Evolutionary conservation across 208 protist genomes (phyloP), one percentile per base, ranked within the genome.

Genomic region (Crithidia fasciculata): DNA sequence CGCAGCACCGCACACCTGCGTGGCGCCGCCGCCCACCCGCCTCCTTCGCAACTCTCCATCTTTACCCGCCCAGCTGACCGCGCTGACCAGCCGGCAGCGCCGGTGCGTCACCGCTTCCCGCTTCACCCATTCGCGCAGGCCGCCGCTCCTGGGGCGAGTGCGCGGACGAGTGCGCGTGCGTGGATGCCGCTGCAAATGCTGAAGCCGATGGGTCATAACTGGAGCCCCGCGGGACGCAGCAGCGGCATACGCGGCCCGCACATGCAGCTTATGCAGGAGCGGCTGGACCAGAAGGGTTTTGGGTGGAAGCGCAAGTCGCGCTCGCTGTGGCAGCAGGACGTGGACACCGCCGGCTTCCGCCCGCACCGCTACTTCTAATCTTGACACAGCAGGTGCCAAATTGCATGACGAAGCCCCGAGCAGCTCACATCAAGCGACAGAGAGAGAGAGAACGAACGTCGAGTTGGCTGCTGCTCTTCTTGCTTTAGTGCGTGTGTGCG

Each of bases 221-320:
- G 80, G 80, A 82, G 74, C 13, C 73, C 82, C 8, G 76, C 85
- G 4, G 78, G 84, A 41, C 87, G 91, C 10, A 88, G 87, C 79
- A 84, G 76, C 45, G 91, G 91, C 6, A 70, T 80, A 13, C 87
- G 89, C 19, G 84, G 86, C 4, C 89, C 85, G 50, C 66, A 81
- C 64, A 87, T 85, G 83, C 84, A 91, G 56, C 82, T 96, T 15
- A 81, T 87, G 78, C 91, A 96, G 68, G 89, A 96, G 64, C 85
- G 91, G 16, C 69, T 96, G 10, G 88, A 96, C 74, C 82, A 85
- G 50, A 93, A 93, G 71, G 91, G 91, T 37, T 94, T 96, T 74
- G 91, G 91, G 3, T 96, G 89, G 88, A 96, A 96, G 68, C 79
- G 83, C 16, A 96, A 94, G 76, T 91, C 89, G 0, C 84, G 91